A percentile compares a stretch with the other conserved stretches of the same genome.
These are phyloP conservation scores for Senna tora DNA, from an alignment of 306 rosid genomes.

Conservation along the genomic window DNA sequence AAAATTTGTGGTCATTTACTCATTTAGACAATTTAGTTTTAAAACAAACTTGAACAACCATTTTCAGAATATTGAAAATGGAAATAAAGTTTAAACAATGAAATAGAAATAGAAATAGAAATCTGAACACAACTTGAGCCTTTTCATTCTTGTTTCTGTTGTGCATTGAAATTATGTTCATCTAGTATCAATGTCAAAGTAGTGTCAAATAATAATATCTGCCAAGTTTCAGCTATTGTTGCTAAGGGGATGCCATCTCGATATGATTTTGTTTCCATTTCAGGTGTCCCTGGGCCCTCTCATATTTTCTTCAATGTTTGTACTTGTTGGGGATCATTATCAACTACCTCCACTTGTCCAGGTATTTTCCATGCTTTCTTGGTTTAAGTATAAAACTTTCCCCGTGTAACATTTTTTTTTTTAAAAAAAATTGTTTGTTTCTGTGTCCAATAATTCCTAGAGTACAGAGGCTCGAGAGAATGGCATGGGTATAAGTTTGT, in stretches of 20 bases:
- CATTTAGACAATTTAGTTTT: too few species aligned
- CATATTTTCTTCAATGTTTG: slow-evolving; percentile 81
- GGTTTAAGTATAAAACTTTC: slow-evolving; percentile 4
- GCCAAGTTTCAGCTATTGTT: background rate
- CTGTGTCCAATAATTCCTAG: slow-evolving; percentile 45
- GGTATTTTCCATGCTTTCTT: slow-evolving; percentile 44
- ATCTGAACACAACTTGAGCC: background rate
- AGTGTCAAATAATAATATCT: background rate
- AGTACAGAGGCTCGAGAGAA: slow-evolving; percentile 92
- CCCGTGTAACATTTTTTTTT: background rate
- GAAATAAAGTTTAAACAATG: too few species aligned
- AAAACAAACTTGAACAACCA: too few species aligned
- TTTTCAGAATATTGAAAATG: too few species aligned
- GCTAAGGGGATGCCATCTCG: background rate
- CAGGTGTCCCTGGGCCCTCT: slow-evolving; percentile 96
- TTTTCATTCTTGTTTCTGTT: slow-evolving; percentile 5
- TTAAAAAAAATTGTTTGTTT: slow-evolving; percentile 2
- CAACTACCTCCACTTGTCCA: slow-evolving; percentile 94
- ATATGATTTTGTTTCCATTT: slow-evolving; percentile 19
- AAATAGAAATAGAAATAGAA: too few species aligned
- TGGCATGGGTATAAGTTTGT: slow-evolving; percentile 91
- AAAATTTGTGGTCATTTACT: too few species aligned
- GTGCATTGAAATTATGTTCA: background rate
- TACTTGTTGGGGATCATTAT: slow-evolving; percentile 96
- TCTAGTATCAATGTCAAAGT: background rate